Evolutionary conservation across 176 grass and related monocot genomes (phyloP).

Genomic region (Aegilops tauschii): DNA sequence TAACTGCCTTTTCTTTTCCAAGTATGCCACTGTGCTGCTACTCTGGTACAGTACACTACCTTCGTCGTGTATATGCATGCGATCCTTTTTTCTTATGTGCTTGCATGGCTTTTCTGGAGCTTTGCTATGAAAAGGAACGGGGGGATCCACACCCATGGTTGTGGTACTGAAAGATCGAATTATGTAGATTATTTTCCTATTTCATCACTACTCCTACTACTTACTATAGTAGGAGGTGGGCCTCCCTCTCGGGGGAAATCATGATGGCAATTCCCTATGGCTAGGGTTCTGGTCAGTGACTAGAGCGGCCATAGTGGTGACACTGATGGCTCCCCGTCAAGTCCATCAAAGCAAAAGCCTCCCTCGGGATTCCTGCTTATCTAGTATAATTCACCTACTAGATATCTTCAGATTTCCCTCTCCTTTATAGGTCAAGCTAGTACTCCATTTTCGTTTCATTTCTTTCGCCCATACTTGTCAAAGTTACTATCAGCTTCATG

Average conservation of each 20-base stretch:
- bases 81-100: conserved; percentile 9
- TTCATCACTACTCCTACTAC: too few species aligned
- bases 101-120: not conserved
- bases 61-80: not conserved
- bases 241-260: conserved; percentile 18
- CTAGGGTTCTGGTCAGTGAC: conserved; percentile 34
- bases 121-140: not conserved
- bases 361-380: conserved; percentile 41
- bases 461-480: not conserved
- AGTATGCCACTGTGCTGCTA: not conserved
- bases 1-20: not conserved
- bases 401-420: conserved; percentile 34
- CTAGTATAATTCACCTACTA: not conserved
- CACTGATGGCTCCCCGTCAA: conserved; percentile 40
- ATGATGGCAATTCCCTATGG: conserved; percentile 31
- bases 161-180: too few species aligned
- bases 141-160: not conserved
- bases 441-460: too few species aligned
- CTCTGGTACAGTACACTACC: not conserved
- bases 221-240: not conserved
- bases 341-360: conserved; percentile 35
- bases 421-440: conserved; percentile 13
- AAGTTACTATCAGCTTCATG: too few species aligned
- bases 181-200: too few species aligned
- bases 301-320: conserved; percentile 35